A percentile compares a stretch with the other conserved stretches of the same genome.
These are phyloP conservation scores for Clonostachys rosea DNA, from an alignment of 2,329 filamentous ascomycete species.

Conservation along the genomic window DNA sequence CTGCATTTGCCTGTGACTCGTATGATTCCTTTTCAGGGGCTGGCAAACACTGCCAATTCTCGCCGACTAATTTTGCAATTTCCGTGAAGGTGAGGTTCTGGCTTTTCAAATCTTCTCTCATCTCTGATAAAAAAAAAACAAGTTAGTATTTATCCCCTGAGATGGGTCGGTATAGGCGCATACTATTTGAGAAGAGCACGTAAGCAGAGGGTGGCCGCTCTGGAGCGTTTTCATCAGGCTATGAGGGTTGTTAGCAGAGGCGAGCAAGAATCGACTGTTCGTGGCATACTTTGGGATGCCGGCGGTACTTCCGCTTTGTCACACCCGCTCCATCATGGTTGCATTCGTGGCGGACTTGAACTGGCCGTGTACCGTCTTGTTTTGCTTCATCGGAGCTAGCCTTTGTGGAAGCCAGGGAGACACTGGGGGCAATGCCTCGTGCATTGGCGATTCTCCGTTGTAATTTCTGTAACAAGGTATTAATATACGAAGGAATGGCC, in stretches of 20 bases:
- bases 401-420: slow-evolving; percentile 43
- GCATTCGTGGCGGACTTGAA: slow-evolving; percentile 39
- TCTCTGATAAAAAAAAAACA: no score
- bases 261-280: neutral
- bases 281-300: slow-evolving; percentile 65
- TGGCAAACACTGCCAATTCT: slow-evolving; percentile 73
- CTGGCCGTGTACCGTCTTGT: slow-evolving; percentile 46
- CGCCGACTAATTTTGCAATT: slow-evolving; percentile 77
- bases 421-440: slow-evolving; percentile 54
- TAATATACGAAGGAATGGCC: slow-evolving; percentile 1
- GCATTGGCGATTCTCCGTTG: slow-evolving; percentile 76
- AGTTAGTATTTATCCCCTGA: no score
- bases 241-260: neutral
- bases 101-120: slow-evolving; percentile 71
- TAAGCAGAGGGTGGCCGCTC: slow-evolving; percentile 79
- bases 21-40: slow-evolving; percentile 65
- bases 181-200: slow-evolving; percentile 81
- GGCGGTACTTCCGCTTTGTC: slow-evolving; percentile 69
- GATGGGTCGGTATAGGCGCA: slow-evolving; percentile 17
- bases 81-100: slow-evolving; percentile 77
- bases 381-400: slow-evolving; percentile 49
- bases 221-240: slow-evolving; percentile 76
- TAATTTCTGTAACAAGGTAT: slow-evolving; percentile 58
- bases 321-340: slow-evolving; percentile 36
- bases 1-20: slow-evolving; percentile 65